Conservation (phyloP, 805 yeast species). For the Jamesozyma hellenica region DNA sequence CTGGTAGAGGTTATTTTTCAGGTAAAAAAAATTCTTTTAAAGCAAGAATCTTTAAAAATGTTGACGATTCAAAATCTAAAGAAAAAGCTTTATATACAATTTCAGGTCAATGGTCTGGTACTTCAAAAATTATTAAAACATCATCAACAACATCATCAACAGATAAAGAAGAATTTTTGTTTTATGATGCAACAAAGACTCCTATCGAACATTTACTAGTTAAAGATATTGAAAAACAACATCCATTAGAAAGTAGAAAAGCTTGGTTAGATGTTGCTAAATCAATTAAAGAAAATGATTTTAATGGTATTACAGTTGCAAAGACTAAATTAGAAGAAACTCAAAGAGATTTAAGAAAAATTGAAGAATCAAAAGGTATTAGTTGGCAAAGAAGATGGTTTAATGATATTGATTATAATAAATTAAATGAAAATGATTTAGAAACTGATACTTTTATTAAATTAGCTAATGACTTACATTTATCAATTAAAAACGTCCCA, state of each 20-base stretch:
- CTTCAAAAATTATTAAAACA: constrained; percentile 58
- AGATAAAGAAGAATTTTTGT: constrained; percentile 28
- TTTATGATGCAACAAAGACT: constrained; percentile 53
- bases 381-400: constrained; percentile 86
- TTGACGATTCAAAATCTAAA: constrained; percentile 39
- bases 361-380: constrained; percentile 55
- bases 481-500: constrained; percentile 57
- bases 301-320: constrained; percentile 62
- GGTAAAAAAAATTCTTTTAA: constrained; percentile 92
- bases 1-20: constrained; percentile 89
- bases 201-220: constrained; percentile 54
- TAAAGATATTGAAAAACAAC: constrained; percentile 76
- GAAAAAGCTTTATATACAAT: constrained; percentile 71
- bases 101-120: constrained; percentile 87
- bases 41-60: constrained; percentile 53
- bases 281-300: constrained; percentile 71
- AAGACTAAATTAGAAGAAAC: constrained; percentile 75
- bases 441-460: constrained; percentile 33
- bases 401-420: constrained; percentile 37
- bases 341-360: constrained; percentile 75
- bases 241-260: constrained; percentile 70
- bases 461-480: constrained; percentile 39
- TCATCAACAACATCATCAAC: constrained; percentile 1
- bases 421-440: constrained; percentile 17
- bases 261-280: constrained; percentile 93